Base-by-base conservation (phyloP, 441 rosid species). In the Melastoma candidum region DNA sequence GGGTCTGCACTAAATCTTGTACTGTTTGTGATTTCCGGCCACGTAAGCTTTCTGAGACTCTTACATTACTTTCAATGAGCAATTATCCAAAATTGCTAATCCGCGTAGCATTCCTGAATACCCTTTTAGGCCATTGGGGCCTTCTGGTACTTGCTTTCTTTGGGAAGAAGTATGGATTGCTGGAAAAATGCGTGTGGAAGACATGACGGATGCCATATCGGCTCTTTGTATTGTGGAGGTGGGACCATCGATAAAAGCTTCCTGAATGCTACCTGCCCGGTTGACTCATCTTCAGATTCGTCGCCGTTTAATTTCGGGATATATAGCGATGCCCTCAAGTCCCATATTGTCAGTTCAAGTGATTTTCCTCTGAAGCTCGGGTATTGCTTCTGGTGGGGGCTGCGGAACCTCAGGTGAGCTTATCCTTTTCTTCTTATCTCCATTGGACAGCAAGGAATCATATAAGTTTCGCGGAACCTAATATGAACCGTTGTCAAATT, bases 361-460 rank as follows among this genome's bases (percentile, higher is more conserved):
- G 74, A 83, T 72, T 83, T 90, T 60, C 86, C 80, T 1, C 66
- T 78, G 66, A 87, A 87, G 68, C 72, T 87, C 55, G 74, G 81
- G 27, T 80, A 81, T 74, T 87, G 95, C 72, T 84, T 90, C 53
- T 83, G 87, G 90, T 84, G 95, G 95, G 97, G 97, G 50, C 78
- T 90, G 59, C 89, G 71, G 69, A 90, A 77, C 69, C 76, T 90
- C 62, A 90, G 98, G 98, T 87, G 2, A 41, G 41, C 12, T 46
- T 54, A n/a, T n/a, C n/a, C n/a, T 10, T 12, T 27, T 27, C 14
- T 51, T 51, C 9, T 12, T 1, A 2, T 8, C 39, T 13, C 13
- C 43, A 2, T 12, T 41, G 2, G 26, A 3, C 4, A 22, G 25
- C 25, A 26, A 6, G 0, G 5, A 36, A 27, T 49, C 26, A 12